Base-by-base conservation (phyloP, 2,329 filamentous ascomycete genomes). In the Hawksworthiomyces lignivorus region DNA sequence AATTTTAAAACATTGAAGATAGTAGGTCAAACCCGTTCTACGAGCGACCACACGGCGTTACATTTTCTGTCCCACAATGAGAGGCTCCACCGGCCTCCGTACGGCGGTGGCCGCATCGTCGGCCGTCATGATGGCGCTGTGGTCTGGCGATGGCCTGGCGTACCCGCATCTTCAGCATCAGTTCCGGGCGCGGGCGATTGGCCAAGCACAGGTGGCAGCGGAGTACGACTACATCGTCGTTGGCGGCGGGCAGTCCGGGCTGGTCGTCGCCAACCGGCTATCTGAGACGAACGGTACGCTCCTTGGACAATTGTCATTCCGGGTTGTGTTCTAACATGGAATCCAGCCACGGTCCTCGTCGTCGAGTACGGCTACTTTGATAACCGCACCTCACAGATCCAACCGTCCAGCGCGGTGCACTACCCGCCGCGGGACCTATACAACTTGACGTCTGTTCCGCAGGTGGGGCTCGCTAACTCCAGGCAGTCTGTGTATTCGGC, bases 221-320 rank as follows among this genome's bases (percentile, higher is more conserved):
- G 41, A 46, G 12, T 55, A 55, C 35, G 53, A 55, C 47, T 55
- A 52, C 45, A 46, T 74, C 28, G 52, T 76, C 44, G 57, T 73
- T 22, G 72, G 73, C 14, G 73, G 72, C 18, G 73, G 73, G 8
- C 70, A 68, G 14, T 67, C 69, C n/a, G 72, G 72, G n/a, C 57
- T 76, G 15, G 64, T 62, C 1, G 58, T 75, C 11, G 69, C 67
- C 9, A 56, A 65, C n/a, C 62, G 71, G 2, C 56, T 77, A 4
- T 64, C 67, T 2, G 64, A 72, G 44, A 54, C 62, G 33, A 47
- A 67, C 41, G 62, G 65, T 65, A 46, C 54, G 27, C 50, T 4
- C 17, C 9, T 10, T 21, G n/a, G n/a, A n/a, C n/a, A n/a, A n/a
- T n/a, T n/a, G n/a, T n/a, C n/a, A n/a, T n/a, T n/a, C n/a, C n/a